phyloP scores from a whole-genome alignment of 2,329 filamentous ascomycete species.

The Trichoderma oligosporum region DNA sequence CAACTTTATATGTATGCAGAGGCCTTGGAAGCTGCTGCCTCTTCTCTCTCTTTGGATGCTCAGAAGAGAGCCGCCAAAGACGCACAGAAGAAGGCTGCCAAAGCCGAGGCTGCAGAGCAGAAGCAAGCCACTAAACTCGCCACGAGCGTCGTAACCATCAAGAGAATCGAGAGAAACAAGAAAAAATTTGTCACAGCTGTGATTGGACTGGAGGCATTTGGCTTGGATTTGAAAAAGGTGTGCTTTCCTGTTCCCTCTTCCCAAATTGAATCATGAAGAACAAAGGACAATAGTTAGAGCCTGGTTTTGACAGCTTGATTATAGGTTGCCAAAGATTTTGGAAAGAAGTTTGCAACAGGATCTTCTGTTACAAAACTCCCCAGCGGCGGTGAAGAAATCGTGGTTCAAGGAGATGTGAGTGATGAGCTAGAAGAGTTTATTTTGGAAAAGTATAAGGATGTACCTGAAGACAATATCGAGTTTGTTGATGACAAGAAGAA shows the following conservation, averaged over 20 bases:
- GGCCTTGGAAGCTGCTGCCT: conserved; percentile 77
- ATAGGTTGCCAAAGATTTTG: conserved; percentile 82
- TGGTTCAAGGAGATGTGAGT: conserved; percentile 94
- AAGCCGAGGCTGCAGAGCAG: conserved; percentile 81
- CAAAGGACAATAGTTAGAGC: no score
- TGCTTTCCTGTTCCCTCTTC: neutral
- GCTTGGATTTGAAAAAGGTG: conserved; percentile 86
- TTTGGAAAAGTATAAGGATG: conserved; percentile 79
- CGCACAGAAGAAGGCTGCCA: conserved; percentile 92
- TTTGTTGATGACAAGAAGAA: conserved; percentile 96
- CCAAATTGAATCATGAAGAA: neutral
- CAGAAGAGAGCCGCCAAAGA: conserved; percentile 95
- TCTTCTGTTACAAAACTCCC: conserved; percentile 86
- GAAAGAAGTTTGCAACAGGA: conserved; percentile 97
- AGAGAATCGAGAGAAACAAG: conserved; percentile 97
- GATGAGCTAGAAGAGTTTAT: conserved; percentile 92
- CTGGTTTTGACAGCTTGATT: neutral
- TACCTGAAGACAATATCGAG: conserved; percentile 94
- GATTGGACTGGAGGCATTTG: conserved; percentile 85
- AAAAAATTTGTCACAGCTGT: conserved; percentile 94
- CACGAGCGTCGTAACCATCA: conserved; percentile 80
- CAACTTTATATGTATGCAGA: conserved; percentile 49
- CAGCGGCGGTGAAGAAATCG: conserved; percentile 88
- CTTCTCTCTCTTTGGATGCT: conserved; percentile 81
- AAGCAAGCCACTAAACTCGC: conserved; percentile 81